Base-by-base conservation (phyloP, 495 filamentous ascomycete genomes). In the Aspergillus leporis region DNA sequence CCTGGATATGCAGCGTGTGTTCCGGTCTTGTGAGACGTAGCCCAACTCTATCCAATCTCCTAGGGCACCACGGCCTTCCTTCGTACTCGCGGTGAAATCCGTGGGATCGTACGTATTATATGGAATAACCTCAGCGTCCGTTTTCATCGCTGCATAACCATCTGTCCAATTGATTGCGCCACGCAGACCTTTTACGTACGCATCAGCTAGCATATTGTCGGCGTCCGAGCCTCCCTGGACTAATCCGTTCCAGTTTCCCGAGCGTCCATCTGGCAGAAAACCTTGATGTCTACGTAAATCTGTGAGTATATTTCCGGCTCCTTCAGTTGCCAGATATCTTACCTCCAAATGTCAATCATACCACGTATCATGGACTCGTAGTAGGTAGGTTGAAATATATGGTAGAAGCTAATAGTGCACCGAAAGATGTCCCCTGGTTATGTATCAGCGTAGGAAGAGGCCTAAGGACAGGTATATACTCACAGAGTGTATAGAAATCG, bases 221-320 rank as follows among this genome's bases (percentile, higher is more conserved):
- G 88, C 88, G 58, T 91, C 88, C 0, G 87, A 90, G 2, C 88
- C 88, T 21, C 88, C 87, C 69, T 91, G 87, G 5, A 86, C 88
- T 38, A 84, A 85, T 5, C 87, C 87, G 63, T 86, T 87, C 65
- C 78, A 85, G 19, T 87, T 83, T 55, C 74, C 77, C 69, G 83
- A 85, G 22, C 82, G 70, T 46, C 83, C 84, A 56, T 86, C 83
- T 21, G 83, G 83, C 0, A 86, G 71, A 45, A 81, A 83, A 0
- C 82, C 79, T 74, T 62, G 40, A 38, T 90, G 81, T 40, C 78
- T 78, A 53, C 25, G 12, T 19, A 16, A 14, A 43, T 43, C 50
- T 34, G 43, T 21, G 19, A 1, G 23, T 43, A 41, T 50, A 3
- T 1, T 7, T 47, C 30, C 7, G 22, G 13, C 4, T 53, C 10